Conservation (phyloP, 306 rosid species). For the Carpinus fangiana region DNA sequence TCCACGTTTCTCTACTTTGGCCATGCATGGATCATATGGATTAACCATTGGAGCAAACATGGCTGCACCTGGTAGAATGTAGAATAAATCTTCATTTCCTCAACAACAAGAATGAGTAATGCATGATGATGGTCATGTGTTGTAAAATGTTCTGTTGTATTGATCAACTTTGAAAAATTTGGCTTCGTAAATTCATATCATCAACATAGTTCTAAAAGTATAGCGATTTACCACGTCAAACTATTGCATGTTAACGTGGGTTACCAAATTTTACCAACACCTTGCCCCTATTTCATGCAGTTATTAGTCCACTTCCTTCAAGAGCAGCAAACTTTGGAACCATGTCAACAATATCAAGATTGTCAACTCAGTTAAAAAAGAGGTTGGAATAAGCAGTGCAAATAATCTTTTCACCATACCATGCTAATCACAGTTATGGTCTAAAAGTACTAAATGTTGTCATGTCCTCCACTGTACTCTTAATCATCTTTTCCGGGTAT, state of each 20-base stretch:
- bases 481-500: not conserved
- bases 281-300: not conserved
- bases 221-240: not conserved
- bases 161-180: not conserved
- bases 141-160: not conserved
- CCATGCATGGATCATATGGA: conserved; percentile 85
- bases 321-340: not conserved
- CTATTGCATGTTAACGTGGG: not conserved
- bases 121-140: not conserved
- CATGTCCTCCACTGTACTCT: not conserved
- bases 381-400: not conserved
- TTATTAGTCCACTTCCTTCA: not conserved
- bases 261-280: not conserved
- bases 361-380: not conserved
- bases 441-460: not conserved
- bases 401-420: not conserved
- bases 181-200: not conserved
- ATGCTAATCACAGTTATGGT: not conserved
- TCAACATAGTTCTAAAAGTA: not conserved
- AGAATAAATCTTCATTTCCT: not conserved
- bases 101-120: not conserved
- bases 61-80: conserved; percentile 67
- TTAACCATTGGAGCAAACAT: conserved; percentile 97
- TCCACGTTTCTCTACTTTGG: conserved; percentile 67
- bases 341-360: not conserved